A percentile compares a stretch with the other conserved stretches of the same genome.
Evolutionary conservation across 192 early-diverging fungal species (phyloP).

Genomic region (Pilobolus umbonatus): DNA sequence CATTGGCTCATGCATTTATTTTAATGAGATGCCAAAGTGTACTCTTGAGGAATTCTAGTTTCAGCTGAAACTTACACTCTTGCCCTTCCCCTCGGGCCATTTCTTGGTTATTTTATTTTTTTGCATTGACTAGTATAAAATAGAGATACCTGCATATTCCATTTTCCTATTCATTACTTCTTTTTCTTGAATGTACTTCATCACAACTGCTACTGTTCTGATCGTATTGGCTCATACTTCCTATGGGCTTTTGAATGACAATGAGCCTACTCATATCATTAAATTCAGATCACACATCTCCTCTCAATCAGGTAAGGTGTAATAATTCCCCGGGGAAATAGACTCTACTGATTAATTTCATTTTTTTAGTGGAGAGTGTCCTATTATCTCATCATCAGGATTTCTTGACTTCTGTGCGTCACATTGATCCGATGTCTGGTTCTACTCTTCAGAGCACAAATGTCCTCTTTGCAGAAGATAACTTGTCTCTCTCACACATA

Average conservation of each 20-base stretch:
- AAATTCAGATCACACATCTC: constrained; percentile 24
- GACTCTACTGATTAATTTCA: background rate
- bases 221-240: no score
- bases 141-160: no score
- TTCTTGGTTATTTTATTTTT: no score
- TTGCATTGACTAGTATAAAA: no score
- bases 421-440: background rate
- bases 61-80: no score
- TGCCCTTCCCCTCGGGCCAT: no score
- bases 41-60: no score
- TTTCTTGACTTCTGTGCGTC: background rate
- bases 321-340: constrained; percentile 1
- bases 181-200: no score
- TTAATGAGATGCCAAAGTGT: no score
- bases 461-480: background rate
- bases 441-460: background rate
- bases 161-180: no score
- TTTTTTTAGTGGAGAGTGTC: constrained; percentile 9
- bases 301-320: constrained; percentile 2
- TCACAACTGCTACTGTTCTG: no score
- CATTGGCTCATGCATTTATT: no score
- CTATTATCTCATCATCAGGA: constrained; percentile 7
- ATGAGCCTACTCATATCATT: constrained; percentile 30
- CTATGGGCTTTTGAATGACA: background rate
- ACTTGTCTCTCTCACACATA: constrained; percentile 11